Base-by-base conservation (phyloP, 768 basidiomycete species). In the Exidia glandulosa region DNA sequence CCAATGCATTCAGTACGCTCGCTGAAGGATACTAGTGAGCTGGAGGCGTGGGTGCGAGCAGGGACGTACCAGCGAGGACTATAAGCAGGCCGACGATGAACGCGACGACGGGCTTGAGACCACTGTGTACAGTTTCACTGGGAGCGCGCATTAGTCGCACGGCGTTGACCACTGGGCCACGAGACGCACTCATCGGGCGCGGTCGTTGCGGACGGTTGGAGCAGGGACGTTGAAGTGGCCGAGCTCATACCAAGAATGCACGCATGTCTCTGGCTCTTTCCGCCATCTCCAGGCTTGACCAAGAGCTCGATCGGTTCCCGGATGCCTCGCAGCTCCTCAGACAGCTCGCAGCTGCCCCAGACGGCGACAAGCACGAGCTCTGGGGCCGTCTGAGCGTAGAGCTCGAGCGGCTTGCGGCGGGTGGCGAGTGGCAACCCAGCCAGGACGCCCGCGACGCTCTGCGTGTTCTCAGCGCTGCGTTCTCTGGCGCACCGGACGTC, bases 31-130 rank as follows among this genome's bases (percentile, higher is more conserved):
- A n/a, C n/a, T n/a, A n/a, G n/a, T n/a, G n/a, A n/a, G n/a, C n/a
- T n/a, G n/a, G n/a, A n/a, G n/a, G n/a, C n/a, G n/a, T n/a, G n/a
- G n/a, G n/a, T n/a, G n/a, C n/a, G n/a, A n/a, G n/a, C n/a, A n/a
- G n/a, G n/a, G n/a, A n/a, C n/a, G n/a, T n/a, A n/a, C n/a, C n/a
- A 6, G 88, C 75, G 2, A 91, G 75, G 55, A 96, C 84, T 65
- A 97, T 95, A 48, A 86, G 70, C 50, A 96, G 82, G 14, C 94
- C 90, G 61, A 91, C 90, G 62, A 91, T 83, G 70, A 92, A 92
- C 4, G 84, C 74, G 41, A 87, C 77, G 63, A 84, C 82, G 4
- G 87, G 78, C 68, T 73, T 86, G 41, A 45, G 41, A 23, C 41
- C 41, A 23, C 41, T 23, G 23, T 19, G 41, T 6, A 23, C 9